phyloP scores from a whole-genome alignment of 129 eudicot species.

The Tanacetum coccineum region DNA sequence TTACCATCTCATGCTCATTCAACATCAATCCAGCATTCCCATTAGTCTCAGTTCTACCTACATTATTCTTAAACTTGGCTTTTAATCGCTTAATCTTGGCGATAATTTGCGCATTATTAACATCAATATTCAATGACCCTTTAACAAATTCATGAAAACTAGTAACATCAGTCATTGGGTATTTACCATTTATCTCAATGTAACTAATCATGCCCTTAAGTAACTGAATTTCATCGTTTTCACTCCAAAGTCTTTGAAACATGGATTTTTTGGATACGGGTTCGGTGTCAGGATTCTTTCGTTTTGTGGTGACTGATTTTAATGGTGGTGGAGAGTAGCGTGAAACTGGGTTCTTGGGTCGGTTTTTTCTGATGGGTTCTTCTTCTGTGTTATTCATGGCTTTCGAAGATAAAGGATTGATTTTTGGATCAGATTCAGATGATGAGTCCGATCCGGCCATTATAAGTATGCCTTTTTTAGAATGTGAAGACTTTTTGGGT shows the following conservation, averaged over 20 bases:
- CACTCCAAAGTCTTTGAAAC: constrained; percentile 66
- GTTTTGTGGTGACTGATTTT: constrained; percentile 32
- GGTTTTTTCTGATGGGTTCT: constrained; percentile 21
- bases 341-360: constrained; percentile 29
- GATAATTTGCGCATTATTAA: constrained; percentile 36
- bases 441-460: too few species aligned
- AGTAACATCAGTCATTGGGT: constrained; percentile 34
- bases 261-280: constrained; percentile 25
- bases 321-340: constrained; percentile 23
- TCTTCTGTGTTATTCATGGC: constrained; percentile 34
- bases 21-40: constrained; percentile 30
- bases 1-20: constrained; percentile 42
- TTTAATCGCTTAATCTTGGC: constrained; percentile 44
- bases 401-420: constrained; percentile 40
- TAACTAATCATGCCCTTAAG: constrained; percentile 54
- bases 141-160: constrained; percentile 47
- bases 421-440: constrained; percentile 8
- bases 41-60: constrained; percentile 22
- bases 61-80: constrained; percentile 40
- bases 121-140: constrained; percentile 41
- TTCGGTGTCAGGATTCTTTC: constrained; percentile 18
- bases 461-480: too few species aligned
- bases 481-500: too few species aligned
- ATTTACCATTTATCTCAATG: constrained; percentile 28
- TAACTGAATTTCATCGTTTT: constrained; percentile 52